Conservation (phyloP, 1,284 basidiomycete genomes). For the Dichomitus squalens region DNA sequence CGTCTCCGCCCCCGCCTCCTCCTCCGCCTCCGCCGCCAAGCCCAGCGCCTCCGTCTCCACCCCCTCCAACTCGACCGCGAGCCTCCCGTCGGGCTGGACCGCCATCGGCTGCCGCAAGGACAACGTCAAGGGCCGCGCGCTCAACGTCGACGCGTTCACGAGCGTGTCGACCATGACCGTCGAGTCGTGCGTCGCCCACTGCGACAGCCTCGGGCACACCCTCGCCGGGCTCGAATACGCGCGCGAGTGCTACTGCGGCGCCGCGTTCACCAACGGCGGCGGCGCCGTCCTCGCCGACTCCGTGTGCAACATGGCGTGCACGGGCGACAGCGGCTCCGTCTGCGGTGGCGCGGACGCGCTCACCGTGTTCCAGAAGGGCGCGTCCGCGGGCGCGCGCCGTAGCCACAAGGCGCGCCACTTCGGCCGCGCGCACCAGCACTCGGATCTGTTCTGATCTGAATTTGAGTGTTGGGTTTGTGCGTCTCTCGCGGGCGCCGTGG, state of each 20-base stretch:
- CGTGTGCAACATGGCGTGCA: slow-evolving; percentile 29
- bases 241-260: slow-evolving; percentile 32
- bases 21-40: too few species aligned
- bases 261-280: slow-evolving; percentile 24
- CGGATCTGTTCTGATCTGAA: slow-evolving; percentile 19
- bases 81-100: slow-evolving; percentile 19
- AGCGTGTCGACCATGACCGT: slow-evolving; percentile 24
- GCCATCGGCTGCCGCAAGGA: slow-evolving; percentile 3
- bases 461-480: too few species aligned
- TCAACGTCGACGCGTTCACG: slow-evolving; percentile 28
- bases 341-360: slow-evolving; percentile 28
- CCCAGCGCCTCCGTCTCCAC: not conserved
- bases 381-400: not conserved
- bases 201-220: slow-evolving; percentile 24
- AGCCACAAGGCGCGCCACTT: slow-evolving; percentile 21
- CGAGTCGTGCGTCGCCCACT: slow-evolving; percentile 24
- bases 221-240: slow-evolving; percentile 30
- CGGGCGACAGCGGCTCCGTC: slow-evolving; percentile 14
- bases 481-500: slow-evolving; percentile 17
- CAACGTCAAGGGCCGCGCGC: slow-evolving; percentile 19
- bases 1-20: not conserved
- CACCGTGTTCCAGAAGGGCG: slow-evolving; percentile 20
- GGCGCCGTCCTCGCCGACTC: slow-evolving; percentile 19
- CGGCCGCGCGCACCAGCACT: slow-evolving; percentile 18
- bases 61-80: slow-evolving; percentile 7